phyloP scores from a whole-genome alignment of 2,329 filamentous ascomycete species.

The Metarhizium humberi region DNA sequence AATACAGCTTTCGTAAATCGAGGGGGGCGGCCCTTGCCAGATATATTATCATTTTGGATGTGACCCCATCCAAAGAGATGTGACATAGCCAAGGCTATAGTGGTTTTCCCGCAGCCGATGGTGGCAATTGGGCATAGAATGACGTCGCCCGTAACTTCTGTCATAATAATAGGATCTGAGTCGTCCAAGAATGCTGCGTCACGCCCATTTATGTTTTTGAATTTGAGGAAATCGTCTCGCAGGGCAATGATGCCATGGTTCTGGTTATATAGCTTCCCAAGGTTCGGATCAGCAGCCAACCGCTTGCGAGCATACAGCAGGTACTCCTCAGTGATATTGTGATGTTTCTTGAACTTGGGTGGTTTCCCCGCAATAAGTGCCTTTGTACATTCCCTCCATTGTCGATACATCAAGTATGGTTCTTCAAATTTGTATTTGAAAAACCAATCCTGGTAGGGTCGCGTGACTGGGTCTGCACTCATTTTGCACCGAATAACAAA shows the following conservation, averaged over 20 bases:
- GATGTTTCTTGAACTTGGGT: conserved; percentile 78
- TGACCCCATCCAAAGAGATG: conserved; percentile 88
- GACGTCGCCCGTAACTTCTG: conserved; percentile 55
- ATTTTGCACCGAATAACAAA: conserved; percentile 90
- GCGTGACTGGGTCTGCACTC: conserved; percentile 37
- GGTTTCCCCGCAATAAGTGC: conserved; percentile 66
- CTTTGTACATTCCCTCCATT: conserved; percentile 97
- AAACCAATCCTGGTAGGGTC: conserved; percentile 83
- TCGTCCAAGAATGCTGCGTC: conserved; percentile 76
- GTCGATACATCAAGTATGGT: conserved; percentile 95
- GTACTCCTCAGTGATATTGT: conserved; percentile 85
- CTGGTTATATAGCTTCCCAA: conserved; percentile 64
- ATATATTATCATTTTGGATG: conserved; percentile 94
- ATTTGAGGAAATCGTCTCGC: conserved; percentile 76
- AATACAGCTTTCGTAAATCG: conserved; percentile 67
- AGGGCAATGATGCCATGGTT: conserved; percentile 95
- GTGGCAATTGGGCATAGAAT: conserved; percentile 88
- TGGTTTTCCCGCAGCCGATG: conserved; percentile 95
- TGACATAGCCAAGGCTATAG: conserved; percentile 69
- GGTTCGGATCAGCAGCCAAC: conserved; percentile 55
- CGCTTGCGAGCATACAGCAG: conserved; percentile 69
- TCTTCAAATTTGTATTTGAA: conserved; percentile 99
- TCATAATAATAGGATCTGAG: conserved; percentile 32
- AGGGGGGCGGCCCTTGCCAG: conserved; percentile 65
- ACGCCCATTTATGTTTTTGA: conserved; percentile 75